Conservation (phyloP, 1,139 yeast species). For the Hemisphaericaspora xylanilytica region DNA sequence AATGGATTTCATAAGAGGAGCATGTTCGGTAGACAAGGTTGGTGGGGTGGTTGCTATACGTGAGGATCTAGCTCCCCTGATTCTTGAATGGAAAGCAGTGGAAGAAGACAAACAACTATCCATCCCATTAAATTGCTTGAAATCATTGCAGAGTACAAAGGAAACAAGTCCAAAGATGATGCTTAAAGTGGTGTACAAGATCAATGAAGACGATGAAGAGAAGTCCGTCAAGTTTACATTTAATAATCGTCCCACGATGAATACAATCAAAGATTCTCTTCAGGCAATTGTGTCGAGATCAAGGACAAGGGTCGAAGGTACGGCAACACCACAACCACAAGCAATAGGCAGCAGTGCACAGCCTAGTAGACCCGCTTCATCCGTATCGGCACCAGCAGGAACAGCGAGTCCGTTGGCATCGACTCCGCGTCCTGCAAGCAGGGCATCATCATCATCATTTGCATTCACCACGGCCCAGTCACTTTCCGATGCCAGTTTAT, state of each 20-base stretch:
- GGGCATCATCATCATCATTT: conserved; percentile 18
- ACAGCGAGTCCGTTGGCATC: conserved; percentile 10
- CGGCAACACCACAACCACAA: conserved; percentile 23
- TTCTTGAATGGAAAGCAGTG: conserved; percentile 69
- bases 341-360: conserved; percentile 3
- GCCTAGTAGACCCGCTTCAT: conserved; percentile 13
- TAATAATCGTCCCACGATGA: conserved; percentile 73
- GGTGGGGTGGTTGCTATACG: conserved; percentile 65
- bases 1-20: conserved; percentile 52
- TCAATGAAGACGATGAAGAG: conserved; percentile 26
- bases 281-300: conserved; percentile 72
- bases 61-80: conserved; percentile 66
- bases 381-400: conserved; percentile 7
- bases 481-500: conserved; percentile 40
- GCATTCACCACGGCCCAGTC: conserved; percentile 27
- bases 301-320: conserved; percentile 27
- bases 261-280: conserved; percentile 63
- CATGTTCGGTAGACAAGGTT: conserved; percentile 64
- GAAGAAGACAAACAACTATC: conserved; percentile 43
- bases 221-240: conserved; percentile 60
- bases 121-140: conserved; percentile 51
- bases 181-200: conserved; percentile 53
- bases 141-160: conserved; percentile 73
- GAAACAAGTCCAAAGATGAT: conserved; percentile 68
- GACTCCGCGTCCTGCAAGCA: conserved; percentile 15